Percentiles rank a stretch among this genome's conserved stretches.
Evolutionary conservation across 495 filamentous ascomycete genomes (phyloP).

Genomic region (Penicillium egyptiacum): DNA sequence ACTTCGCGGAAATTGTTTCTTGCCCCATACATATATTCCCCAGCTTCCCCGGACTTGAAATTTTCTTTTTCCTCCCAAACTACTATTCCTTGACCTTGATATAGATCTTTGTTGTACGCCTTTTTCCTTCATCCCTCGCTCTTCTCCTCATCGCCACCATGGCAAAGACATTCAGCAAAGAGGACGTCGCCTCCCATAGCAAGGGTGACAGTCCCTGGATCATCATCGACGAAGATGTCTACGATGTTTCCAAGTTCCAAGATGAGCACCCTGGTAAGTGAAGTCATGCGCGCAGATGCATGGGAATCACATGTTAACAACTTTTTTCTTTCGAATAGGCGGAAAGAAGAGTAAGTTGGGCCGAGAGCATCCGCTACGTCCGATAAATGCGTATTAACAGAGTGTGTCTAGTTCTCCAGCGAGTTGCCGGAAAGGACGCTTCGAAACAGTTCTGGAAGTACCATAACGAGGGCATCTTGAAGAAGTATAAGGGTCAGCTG

Average conservation of each 20-base stretch:
- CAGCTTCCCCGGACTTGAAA: constrained; percentile 29
- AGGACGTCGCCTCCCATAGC: constrained; percentile 88
- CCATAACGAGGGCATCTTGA: constrained; percentile 90
- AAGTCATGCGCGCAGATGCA: constrained; percentile 11
- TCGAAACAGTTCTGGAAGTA: constrained; percentile 99
- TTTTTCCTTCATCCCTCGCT: constrained; percentile 2
- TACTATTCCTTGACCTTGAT: constrained; percentile 5
- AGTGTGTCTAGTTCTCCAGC: constrained; percentile 64
- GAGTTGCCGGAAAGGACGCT: constrained; percentile 94
- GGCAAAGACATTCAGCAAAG: constrained; percentile 81
- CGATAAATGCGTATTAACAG: constrained; percentile 23
- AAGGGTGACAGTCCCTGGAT: constrained; percentile 85
- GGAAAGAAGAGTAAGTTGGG: constrained; percentile 83
- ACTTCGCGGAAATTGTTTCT: constrained; percentile 11
- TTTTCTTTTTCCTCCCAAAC: constrained; percentile 23
- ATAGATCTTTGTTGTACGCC: constrained; percentile 3
- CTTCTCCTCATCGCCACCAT: constrained; percentile 50
- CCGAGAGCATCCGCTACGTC: not conserved
- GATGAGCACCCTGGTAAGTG: constrained; percentile 82
- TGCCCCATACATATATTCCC: constrained; percentile 27
- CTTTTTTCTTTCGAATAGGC: constrained; percentile 46
- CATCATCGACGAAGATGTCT: constrained; percentile 92
- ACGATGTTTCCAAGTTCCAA: constrained; percentile 92
- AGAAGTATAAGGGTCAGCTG: constrained; percentile 88
- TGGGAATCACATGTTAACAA: constrained; percentile 24